These are phyloP conservation scores for Posidonia australis DNA, from an alignment of 106 monocot species.

Conservation along the genomic window DNA sequence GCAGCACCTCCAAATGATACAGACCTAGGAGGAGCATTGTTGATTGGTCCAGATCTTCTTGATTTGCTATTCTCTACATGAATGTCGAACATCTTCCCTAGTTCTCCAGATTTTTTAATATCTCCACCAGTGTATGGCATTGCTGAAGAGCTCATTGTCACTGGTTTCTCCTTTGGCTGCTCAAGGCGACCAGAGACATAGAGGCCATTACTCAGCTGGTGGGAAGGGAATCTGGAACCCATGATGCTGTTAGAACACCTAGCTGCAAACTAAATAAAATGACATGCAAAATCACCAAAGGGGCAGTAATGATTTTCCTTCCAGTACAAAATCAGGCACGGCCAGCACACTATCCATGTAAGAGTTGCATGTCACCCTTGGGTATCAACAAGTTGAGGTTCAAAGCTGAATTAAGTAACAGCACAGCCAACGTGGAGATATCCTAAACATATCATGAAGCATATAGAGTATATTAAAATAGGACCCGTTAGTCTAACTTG, in stretches of 20 bases:
- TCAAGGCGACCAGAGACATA: constrained; percentile 27
- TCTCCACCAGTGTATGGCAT: constrained; percentile 33
- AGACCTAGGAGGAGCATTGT: constrained; percentile 23
- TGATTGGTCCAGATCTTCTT: constrained; percentile 25
- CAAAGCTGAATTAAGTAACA: too few species aligned
- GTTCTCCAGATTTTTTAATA: constrained; percentile 32
- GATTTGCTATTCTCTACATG: constrained; percentile 21
- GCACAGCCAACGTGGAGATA: too few species aligned
- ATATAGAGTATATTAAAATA: too few species aligned
- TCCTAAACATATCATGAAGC: too few species aligned
- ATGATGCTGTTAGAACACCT: constrained; percentile 1
- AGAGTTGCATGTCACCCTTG: too few species aligned
- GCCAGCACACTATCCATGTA: too few species aligned
- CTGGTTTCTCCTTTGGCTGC: constrained; percentile 25
- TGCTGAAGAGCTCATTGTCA: constrained; percentile 12
- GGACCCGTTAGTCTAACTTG: too few species aligned
- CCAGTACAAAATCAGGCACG: too few species aligned
- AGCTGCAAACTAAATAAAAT: not conserved
- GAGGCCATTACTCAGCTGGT: constrained; percentile 33
- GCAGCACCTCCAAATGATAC: constrained; percentile 29
- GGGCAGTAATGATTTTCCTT: too few species aligned
- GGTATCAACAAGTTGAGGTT: too few species aligned
- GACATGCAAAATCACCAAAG: not conserved
- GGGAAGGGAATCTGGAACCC: constrained; percentile 32
- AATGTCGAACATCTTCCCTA: constrained; percentile 33